phyloP scores from a whole-genome alignment of 202 grass and related monocot genomes.

The Setaria italica region DNA sequence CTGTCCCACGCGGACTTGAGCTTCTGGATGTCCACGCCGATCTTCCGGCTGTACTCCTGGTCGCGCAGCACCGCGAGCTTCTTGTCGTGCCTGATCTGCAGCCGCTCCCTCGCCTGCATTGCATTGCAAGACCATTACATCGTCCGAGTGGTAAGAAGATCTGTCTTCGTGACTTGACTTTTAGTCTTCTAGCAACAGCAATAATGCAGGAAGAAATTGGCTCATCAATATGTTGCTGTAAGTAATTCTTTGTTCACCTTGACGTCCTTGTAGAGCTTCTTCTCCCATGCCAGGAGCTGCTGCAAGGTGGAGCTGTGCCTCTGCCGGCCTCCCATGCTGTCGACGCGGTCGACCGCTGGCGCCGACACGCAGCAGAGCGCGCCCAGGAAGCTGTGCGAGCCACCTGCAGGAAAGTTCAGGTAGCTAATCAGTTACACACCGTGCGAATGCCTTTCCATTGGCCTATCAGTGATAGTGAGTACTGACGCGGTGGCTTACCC shows the following conservation, averaged over 20 bases:
- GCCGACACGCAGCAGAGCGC: constrained; percentile 61
- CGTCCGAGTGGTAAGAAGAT: background rate
- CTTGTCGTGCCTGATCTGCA: constrained; percentile 76
- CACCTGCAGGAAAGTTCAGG: constrained; percentile 46
- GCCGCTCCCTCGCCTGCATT: constrained; percentile 57
- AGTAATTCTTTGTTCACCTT: constrained; percentile 53
- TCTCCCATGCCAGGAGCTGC: constrained; percentile 83
- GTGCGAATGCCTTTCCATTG: background rate
- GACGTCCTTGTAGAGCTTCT: constrained; percentile 83
- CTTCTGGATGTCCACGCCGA: constrained; percentile 59
- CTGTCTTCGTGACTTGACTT: background rate
- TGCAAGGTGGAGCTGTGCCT: constrained; percentile 73
- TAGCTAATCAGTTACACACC: background rate
- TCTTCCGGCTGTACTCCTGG: constrained; percentile 60
- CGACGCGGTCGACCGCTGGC: constrained; percentile 52
- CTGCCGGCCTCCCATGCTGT: constrained; percentile 39
- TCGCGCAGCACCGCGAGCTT: constrained; percentile 44
- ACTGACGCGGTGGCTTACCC: constrained; percentile 8
- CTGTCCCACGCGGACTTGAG: constrained; percentile 63
- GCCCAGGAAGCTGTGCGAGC: constrained; percentile 58
- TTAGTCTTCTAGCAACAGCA: background rate
- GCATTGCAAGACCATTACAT: background rate
- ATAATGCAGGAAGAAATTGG: background rate
- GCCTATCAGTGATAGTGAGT: background rate
- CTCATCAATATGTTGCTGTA: background rate